Percentiles rank a stretch among this genome's conserved stretches.
Evolutionary conservation across 768 basidiomycete species (phyloP).

Genomic region (Collybia sordida): DNA sequence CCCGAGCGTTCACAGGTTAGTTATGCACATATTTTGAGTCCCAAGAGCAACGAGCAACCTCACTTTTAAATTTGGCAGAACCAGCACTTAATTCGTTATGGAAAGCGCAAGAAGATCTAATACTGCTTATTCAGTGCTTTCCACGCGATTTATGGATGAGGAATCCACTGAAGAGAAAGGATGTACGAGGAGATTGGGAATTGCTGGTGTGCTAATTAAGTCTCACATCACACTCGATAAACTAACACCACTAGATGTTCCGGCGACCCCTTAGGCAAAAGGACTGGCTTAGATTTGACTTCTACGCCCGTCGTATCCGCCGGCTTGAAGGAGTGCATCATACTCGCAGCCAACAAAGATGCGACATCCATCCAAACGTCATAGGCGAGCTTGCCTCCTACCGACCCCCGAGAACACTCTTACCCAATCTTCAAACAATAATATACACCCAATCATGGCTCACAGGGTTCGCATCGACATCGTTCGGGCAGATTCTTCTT

Average conservation of each 20-base stretch:
- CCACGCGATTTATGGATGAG: not conserved
- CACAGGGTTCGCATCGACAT: no score
- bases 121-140: not conserved
- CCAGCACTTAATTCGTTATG: not conserved
- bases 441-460: not conserved
- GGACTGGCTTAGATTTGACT: not conserved
- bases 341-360: no score
- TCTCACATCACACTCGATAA: not conserved
- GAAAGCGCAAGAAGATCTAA: not conserved
- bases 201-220: not conserved
- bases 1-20: slow-evolving; percentile 4
- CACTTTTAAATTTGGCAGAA: not conserved
- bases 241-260: not conserved
- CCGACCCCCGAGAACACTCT: not conserved
- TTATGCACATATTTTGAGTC: no score
- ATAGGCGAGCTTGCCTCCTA: not conserved
- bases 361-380: not conserved
- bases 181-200: no score
- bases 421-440: slow-evolving; percentile 2
- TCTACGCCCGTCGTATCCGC: not conserved
- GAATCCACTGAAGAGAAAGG: not conserved
- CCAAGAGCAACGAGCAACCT: not conserved
- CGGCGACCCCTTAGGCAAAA: not conserved
- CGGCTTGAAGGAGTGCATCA: not conserved
- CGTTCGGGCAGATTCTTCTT: no score